Percentiles rank a stretch among this genome's conserved stretches.
These are phyloP conservation scores for Triticum turgidum DNA, from an alignment of 176 grass and related monocot genomes.

Conservation along the genomic window DNA sequence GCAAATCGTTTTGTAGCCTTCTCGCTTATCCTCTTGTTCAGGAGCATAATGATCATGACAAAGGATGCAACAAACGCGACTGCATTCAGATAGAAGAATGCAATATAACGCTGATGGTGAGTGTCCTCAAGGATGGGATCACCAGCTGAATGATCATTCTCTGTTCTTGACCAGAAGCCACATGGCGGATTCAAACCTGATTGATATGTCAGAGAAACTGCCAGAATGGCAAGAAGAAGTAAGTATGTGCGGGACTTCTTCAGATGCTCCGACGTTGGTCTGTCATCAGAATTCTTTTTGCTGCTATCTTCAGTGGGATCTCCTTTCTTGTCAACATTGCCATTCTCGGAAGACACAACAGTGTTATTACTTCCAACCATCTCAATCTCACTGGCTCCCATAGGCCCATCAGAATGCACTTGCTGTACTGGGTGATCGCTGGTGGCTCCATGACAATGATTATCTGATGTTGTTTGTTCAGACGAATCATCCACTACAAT, in stretches of 20 bases:
- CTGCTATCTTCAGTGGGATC: background rate
- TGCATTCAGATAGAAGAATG: conserved; percentile 28
- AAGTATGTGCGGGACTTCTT: background rate
- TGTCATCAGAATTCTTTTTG: background rate
- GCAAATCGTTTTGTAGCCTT: conserved; percentile 13
- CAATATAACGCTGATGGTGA: background rate
- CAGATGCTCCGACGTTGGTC: conserved; percentile 21
- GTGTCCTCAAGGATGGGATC: conserved; percentile 28
- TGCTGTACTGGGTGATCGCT: background rate
- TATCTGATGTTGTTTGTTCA: background rate
- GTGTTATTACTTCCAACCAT: background rate
- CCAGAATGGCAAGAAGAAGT: background rate
- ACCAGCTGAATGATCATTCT: background rate
- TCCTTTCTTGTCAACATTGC: background rate
- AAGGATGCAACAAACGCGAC: conserved; percentile 17
- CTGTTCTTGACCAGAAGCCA: conserved; percentile 20
- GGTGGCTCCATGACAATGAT: background rate
- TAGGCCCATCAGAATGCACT: background rate
- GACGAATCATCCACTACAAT: background rate
- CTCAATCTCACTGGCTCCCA: background rate
- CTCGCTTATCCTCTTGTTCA: conserved; percentile 22
- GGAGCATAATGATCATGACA: conserved; percentile 26
- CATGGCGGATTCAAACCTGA: conserved; percentile 24
- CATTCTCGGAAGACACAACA: background rate
- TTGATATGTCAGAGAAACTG: conserved; percentile 20